These are phyloP conservation scores for Xylaria sp. DNA, from an alignment of 2,329 filamentous ascomycete genomes.

Conservation along the genomic window DNA sequence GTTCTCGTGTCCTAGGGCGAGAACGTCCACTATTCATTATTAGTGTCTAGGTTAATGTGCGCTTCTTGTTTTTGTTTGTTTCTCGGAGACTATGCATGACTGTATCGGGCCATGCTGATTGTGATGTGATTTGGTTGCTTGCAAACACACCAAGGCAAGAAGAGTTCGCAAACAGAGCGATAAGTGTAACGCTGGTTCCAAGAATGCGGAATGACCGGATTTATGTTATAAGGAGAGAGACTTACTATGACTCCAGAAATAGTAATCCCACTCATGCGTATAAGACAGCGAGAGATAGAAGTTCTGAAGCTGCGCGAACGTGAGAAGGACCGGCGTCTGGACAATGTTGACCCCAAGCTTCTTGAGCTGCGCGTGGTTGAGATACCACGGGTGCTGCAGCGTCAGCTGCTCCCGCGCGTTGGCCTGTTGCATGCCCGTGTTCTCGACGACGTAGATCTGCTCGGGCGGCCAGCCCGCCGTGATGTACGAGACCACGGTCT, in stretches of 20 bases:
- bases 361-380: slow-evolving; percentile 57
- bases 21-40: slow-evolving; percentile 56
- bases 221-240: background rate
- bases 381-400: slow-evolving; percentile 61
- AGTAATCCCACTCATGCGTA: slow-evolving; percentile 51
- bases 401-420: slow-evolving; percentile 55
- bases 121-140: background rate
- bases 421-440: slow-evolving; percentile 61
- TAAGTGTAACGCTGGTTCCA: too few relatives aligned
- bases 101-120: too few relatives aligned
- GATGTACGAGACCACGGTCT: slow-evolving; percentile 62
- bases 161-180: too few relatives aligned
- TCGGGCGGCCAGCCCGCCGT: slow-evolving; percentile 63
- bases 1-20: slow-evolving; percentile 51
- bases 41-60: background rate
- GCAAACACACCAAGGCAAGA: too few relatives aligned
- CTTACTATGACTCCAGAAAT: slow-evolving; percentile 60
- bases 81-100: too few relatives aligned
- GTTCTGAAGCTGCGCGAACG: slow-evolving; percentile 62
- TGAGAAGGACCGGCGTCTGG: slow-evolving; percentile 57
- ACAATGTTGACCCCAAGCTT: slow-evolving; percentile 59
- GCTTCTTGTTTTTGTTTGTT: too few relatives aligned
- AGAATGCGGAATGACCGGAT: too few relatives aligned
- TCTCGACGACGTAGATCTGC: slow-evolving; percentile 64
- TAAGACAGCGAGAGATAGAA: slow-evolving; percentile 56